phyloP scores from a whole-genome alignment of 495 filamentous ascomycete species.

The Penicillium soppii region DNA sequence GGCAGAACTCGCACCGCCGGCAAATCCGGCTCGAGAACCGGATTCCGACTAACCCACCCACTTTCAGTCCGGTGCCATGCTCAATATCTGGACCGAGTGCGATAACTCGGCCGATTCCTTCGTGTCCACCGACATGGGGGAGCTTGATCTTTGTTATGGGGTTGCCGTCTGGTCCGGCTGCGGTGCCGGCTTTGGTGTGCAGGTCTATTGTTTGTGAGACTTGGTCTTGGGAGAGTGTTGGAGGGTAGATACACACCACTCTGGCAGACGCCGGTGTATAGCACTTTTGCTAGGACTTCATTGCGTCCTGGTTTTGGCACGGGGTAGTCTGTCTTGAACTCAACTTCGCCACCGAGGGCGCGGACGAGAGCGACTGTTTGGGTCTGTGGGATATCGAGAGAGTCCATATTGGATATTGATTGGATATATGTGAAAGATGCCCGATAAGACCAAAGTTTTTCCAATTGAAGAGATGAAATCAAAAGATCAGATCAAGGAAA shows the following conservation, averaged over 20 bases:
- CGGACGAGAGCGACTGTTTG: conserved; percentile 48
- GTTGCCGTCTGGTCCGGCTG: conserved; percentile 39
- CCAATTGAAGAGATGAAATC: not conserved
- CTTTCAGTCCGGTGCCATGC: conserved; percentile 26
- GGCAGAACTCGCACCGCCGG: conserved; percentile 48
- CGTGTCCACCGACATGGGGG: conserved; percentile 50
- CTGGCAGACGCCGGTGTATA: conserved; percentile 51
- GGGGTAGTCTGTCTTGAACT: conserved; percentile 48
- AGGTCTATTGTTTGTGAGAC: conserved; percentile 32
- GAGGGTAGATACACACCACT: conserved; percentile 33
- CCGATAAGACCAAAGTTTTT: too few relatives aligned
- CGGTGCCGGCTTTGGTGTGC: conserved; percentile 47
- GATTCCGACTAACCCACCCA: conserved; percentile 47
- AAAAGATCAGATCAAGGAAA: not conserved
- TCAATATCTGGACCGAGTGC: conserved; percentile 35
- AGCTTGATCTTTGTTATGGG: conserved; percentile 49
- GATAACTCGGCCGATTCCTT: conserved; percentile 47
- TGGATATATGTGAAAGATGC: not conserved
- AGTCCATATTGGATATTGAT: conserved; percentile 16
- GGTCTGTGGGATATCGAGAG: conserved; percentile 32
- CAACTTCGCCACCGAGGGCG: conserved; percentile 42
- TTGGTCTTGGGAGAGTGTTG: not conserved
- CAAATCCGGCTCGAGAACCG: conserved; percentile 47
- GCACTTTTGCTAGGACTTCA: conserved; percentile 50
- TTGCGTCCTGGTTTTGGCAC: conserved; percentile 41